Evolutionary conservation across 202 grass and related monocot genomes (phyloP).

Genomic region (Schoenoplectus tabernaemontani): DNA sequence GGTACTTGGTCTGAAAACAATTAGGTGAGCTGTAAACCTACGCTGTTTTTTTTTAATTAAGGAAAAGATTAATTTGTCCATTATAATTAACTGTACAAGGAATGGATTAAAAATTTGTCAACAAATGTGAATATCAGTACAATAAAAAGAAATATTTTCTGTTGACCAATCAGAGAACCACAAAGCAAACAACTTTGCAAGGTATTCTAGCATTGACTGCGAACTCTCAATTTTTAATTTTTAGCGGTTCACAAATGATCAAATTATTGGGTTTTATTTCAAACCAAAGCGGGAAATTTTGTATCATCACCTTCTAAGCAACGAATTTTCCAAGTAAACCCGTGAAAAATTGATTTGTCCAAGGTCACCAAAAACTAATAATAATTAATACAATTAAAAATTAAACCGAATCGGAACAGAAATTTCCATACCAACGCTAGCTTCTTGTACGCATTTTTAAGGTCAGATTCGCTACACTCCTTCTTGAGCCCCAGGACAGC

Average conservation of each 20-base stretch:
- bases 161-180: not conserved
- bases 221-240: not conserved
- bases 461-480: constrained; percentile 73
- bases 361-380: not conserved
- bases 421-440: constrained; percentile 64
- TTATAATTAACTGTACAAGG: not conserved
- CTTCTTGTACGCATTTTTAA: constrained; percentile 69
- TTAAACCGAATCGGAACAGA: not conserved
- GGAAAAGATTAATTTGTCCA: not conserved
- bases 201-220: not conserved
- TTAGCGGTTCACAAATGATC: not conserved
- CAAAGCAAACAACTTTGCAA: not conserved
- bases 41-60: not conserved
- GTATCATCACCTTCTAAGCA: not conserved
- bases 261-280: not conserved
- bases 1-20: not conserved
- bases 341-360: not conserved
- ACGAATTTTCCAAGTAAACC: not conserved
- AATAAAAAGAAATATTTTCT: not conserved
- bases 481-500: constrained; percentile 64
- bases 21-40: not conserved
- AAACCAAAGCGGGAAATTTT: not conserved
- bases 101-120: not conserved
- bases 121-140: not conserved
- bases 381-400: not conserved